Evolutionary conservation across 2,329 filamentous ascomycete genomes (phyloP).

Genomic region (Calonectria hawksworthii): DNA sequence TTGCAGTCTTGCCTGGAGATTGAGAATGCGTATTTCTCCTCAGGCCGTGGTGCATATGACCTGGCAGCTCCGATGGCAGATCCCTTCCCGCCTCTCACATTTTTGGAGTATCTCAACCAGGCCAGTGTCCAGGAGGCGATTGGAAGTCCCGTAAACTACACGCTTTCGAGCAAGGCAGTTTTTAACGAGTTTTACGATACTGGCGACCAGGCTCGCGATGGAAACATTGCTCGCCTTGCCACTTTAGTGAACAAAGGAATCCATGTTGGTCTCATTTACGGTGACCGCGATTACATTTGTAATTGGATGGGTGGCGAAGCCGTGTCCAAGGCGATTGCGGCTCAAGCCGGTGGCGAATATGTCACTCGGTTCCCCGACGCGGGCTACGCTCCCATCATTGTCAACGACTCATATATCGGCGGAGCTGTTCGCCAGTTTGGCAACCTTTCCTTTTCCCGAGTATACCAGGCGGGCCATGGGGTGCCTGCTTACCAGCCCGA

Average conservation of each 20-base stretch:
- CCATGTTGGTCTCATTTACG: constrained; percentile 80
- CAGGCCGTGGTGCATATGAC: constrained; percentile 71
- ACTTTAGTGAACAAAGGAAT: constrained; percentile 73
- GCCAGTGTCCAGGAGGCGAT: constrained; percentile 69
- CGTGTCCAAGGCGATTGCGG: constrained; percentile 73
- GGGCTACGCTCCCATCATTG: constrained; percentile 80
- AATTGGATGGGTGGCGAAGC: constrained; percentile 83
- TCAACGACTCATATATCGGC: constrained; percentile 77
- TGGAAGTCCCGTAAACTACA: constrained; percentile 74
- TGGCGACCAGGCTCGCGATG: constrained; percentile 74
- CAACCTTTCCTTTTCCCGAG: constrained; percentile 77
- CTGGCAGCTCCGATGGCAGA: constrained; percentile 69
- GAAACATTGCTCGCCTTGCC: constrained; percentile 71
- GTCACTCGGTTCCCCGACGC: constrained; percentile 70
- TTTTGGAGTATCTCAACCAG: constrained; percentile 75
- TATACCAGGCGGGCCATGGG: constrained; percentile 77
- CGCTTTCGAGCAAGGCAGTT: constrained; percentile 62
- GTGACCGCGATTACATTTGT: constrained; percentile 74
- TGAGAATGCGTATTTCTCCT: constrained; percentile 68
- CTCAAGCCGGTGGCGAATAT: constrained; percentile 62
- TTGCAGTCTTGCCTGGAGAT: constrained; percentile 61
- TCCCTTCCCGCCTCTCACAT: constrained; percentile 74
- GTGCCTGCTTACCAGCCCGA: constrained; percentile 73
- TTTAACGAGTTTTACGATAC: constrained; percentile 61
- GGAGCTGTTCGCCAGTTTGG: constrained; percentile 83